phyloP scores from a whole-genome alignment of 140 eudicot genomes.

The Flaveria floridana region DNA sequence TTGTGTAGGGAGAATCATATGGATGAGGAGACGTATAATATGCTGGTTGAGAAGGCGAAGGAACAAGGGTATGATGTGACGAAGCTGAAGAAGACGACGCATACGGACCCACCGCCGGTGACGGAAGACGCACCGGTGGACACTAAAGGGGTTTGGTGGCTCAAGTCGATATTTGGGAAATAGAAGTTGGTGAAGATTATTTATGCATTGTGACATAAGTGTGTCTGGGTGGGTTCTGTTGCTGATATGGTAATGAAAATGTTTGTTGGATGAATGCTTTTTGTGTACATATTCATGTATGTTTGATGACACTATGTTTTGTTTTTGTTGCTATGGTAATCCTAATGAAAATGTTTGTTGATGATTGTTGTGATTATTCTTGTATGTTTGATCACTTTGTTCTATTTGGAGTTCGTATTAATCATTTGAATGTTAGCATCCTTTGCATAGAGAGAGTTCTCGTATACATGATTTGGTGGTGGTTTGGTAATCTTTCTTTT shows the following conservation, averaged over 20 bases:
- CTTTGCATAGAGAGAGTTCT: too few species aligned
- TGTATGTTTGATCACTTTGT: too few species aligned
- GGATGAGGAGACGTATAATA: constrained; percentile 63
- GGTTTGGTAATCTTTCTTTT: too few species aligned
- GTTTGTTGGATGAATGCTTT: not conserved
- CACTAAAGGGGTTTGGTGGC: constrained; percentile 83
- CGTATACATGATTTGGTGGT: too few species aligned
- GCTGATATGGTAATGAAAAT: not conserved
- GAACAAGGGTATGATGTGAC: constrained; percentile 75
- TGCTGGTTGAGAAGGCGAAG: constrained; percentile 60
- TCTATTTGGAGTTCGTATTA: not conserved
- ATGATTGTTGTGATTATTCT: too few species aligned
- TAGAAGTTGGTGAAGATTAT: constrained; percentile 3
- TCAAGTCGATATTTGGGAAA: constrained; percentile 69
- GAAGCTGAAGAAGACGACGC: constrained; percentile 76
- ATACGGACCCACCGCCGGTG: constrained; percentile 71
- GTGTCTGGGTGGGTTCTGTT: too few species aligned
- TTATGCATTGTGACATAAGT: too few species aligned
- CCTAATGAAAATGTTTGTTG: too few species aligned
- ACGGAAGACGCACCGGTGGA: constrained; percentile 53
- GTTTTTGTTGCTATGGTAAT: too few species aligned
- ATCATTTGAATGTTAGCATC: too few species aligned
- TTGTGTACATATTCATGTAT: not conserved
- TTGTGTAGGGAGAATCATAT: constrained; percentile 55
- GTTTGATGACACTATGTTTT: too few species aligned